Base-by-base conservation (phyloP, 2,329 filamentous ascomycete species). In the Colletotrichum sp. region DNA sequence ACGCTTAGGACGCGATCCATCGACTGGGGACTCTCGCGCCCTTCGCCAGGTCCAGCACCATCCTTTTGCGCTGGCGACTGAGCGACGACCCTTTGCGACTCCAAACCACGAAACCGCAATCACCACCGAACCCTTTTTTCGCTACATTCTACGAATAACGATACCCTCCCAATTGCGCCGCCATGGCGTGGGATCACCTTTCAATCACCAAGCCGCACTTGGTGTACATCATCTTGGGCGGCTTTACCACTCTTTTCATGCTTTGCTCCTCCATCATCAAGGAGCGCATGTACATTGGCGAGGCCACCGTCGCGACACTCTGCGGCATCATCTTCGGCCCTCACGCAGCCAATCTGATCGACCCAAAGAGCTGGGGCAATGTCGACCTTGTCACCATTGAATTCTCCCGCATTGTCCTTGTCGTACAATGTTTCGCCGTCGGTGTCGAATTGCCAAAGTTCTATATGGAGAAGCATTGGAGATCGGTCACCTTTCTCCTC, bases 381-480 rank as follows among this genome's bases (percentile, higher is more conserved):
- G 92, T 93, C 78, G 96, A 98, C 85, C 93, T 96, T 78, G 92
- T 97, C 82, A 98, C 95, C 15, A 91, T 98, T 78, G 95, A 98
- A 83, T 96, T 97, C 87, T 96, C 95, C 60, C 93, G 96, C 79
- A 94, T 98, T 80, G 95, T 98, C 78, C 90, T 98, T 59, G 95
- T 98, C 78, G 95, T 98, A 36, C 96, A 98, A 88, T 98, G 95
- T 86, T 98, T 98, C 84, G 95, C 95, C 82, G 93, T 98, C 68
- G 95, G 95, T 68, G 95, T 98, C 86, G 95, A 98, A 86, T 88
- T 98, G 89, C 95, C 95, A 34, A 95, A 95, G 84, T 94, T 93
- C 78, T 99, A 99, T 88, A 99, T 99, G 97, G 97, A 99, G 83
- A 94, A 93, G 81, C 97, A 99, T 86, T 99, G 97, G 97, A 94